phyloP scores from a whole-genome alignment of 352 stramenopile genomes.

The Phytopythium oedochilum region DNA sequence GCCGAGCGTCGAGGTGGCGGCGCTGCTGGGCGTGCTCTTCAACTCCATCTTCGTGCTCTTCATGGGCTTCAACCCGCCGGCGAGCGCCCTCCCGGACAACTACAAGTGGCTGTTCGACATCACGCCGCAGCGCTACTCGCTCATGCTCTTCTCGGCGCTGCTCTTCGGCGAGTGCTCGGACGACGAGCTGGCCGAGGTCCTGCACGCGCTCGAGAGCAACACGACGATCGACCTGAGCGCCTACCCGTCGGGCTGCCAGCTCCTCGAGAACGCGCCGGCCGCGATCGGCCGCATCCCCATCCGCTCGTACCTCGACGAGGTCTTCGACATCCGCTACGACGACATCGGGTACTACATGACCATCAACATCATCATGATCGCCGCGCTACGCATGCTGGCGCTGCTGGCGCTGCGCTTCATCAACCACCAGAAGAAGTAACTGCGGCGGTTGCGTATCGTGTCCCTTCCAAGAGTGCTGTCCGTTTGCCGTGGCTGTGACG shows the following conservation, averaged over 20 bases:
- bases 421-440: slow-evolving; percentile 46
- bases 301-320: slow-evolving; percentile 23
- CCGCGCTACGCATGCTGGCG: slow-evolving; percentile 33
- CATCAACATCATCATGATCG: slow-evolving; percentile 26
- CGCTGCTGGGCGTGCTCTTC: slow-evolving; percentile 27
- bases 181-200: slow-evolving; percentile 14
- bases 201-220: slow-evolving; percentile 5
- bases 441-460: too few species aligned
- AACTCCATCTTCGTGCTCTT: slow-evolving; percentile 54
- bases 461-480: too few species aligned
- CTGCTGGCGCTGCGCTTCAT: slow-evolving; percentile 39
- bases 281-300: slow-evolving; percentile 19
- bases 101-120: slow-evolving; percentile 36
- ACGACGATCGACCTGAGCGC: slow-evolving; percentile 13
- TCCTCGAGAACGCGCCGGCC: slow-evolving; percentile 19
- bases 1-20: slow-evolving; percentile 28
- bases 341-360: slow-evolving; percentile 30
- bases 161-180: slow-evolving; percentile 25
- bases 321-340: slow-evolving; percentile 30
- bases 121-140: slow-evolving; percentile 26
- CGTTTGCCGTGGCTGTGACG: too few species aligned
- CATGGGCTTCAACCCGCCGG: slow-evolving; percentile 40
- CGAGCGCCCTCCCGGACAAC: slow-evolving; percentile 17
- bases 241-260: slow-evolving; percentile 22
- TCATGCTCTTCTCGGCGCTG: slow-evolving; percentile 19